phyloP scores from a whole-genome alignment of 768 basidiomycete genomes.

The Naganishia randhawae region DNA sequence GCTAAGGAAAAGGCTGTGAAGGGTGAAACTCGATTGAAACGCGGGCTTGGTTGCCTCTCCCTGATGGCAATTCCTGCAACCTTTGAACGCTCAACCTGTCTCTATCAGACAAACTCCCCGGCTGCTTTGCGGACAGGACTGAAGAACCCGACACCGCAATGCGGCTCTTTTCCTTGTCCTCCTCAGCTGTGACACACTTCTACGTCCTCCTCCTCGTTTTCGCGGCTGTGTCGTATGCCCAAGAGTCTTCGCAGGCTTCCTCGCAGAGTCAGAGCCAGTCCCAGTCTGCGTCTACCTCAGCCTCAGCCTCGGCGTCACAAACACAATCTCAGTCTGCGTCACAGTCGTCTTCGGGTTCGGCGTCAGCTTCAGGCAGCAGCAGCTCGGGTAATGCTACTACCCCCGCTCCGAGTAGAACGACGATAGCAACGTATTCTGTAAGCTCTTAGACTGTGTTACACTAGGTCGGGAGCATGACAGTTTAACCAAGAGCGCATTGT shows the following conservation, averaged over 20 bases:
- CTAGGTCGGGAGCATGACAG: not conserved
- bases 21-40: conserved; percentile 44
- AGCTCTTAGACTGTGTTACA: not conserved
- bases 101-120: too few relatives aligned
- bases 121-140: not conserved
- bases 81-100: too few relatives aligned
- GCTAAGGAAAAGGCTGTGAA: conserved; percentile 42
- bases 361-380: conserved; percentile 11
- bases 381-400: conserved; percentile 15
- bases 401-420: conserved; percentile 14
- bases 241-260: not conserved
- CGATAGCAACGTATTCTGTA: conserved; percentile 24
- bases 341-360: conserved; percentile 6
- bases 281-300: too few relatives aligned
- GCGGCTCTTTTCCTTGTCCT: not conserved
- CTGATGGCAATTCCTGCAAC: not conserved
- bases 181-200: not conserved
- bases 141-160: too few relatives aligned
- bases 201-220: not conserved
- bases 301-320: not conserved
- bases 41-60: not conserved
- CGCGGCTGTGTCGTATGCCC: not conserved
- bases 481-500: not conserved
- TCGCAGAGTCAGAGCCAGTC: conserved; percentile 7
- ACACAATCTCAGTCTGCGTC: conserved; percentile 2